Base-by-base conservation (phyloP, 805 yeast species). In the Metschnikowia shivogae region DNA sequence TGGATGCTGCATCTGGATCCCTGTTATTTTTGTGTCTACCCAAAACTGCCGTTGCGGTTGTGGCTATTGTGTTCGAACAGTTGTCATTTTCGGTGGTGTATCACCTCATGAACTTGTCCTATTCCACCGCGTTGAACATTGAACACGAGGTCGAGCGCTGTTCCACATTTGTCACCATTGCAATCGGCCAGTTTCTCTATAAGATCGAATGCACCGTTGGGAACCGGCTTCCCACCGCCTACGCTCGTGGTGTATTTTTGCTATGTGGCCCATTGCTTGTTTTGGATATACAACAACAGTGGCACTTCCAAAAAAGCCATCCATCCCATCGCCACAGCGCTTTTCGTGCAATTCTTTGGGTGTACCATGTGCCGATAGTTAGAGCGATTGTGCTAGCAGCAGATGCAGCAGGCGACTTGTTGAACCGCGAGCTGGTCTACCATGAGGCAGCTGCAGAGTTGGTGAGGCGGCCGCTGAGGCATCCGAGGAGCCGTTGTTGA, bases 91-190 rank as follows among this genome's bases (percentile, higher is more conserved):
- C 57, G n/a, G 6, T 68, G 1, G 54, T 69, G 28, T 76, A 68
- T 50, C 81, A 74, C 49, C n/a, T 59, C 14, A 44, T 80, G 48
- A 61, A 67, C 9, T 57, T 76, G 42, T 68, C 66, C 11, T 72
- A 69, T 44, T 72, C 83, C 9, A 79, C 87, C 0, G 86, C 86
- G 1, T 57, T 81, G 48, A 80, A 80, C 55, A 78, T 82, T 45
- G 86, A 81, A 51, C 86, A 82, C 55, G 85, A 81, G 56, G 82
- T 79, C 24, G 87, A 82, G 55, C 59, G 87, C 44, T 71, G 68
- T 53, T 70, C 76, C 2, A 78, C 81, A 0, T 82, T 82, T 55
- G 80, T 70, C 43, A 73, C 81, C 51, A 81, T 82, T 60, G 85
- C 84, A 4, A 70, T 82, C 49, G 87, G 87, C 30, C 86, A 81